Conservation (phyloP, 805 yeast genomes). For the Candida vaughaniae region DNA sequence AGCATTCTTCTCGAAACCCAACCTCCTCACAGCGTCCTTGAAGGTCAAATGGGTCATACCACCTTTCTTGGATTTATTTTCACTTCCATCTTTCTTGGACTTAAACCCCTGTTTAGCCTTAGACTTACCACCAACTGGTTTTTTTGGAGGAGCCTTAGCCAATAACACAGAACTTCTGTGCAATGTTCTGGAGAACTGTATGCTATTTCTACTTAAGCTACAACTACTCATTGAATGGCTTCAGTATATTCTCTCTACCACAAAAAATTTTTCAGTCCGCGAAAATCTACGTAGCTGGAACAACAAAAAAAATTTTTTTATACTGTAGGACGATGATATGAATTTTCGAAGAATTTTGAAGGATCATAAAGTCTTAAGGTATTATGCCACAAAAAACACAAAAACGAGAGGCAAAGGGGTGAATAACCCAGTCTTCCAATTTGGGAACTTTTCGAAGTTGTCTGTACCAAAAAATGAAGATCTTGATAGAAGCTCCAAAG, state of each 20-base stretch:
- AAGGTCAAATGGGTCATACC: slow-evolving; percentile 43
- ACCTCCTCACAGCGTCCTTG: slow-evolving; percentile 34
- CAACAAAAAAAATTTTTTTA: slow-evolving; percentile 5
- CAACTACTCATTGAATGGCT: too few species aligned
- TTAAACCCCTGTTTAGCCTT: slow-evolving; percentile 23
- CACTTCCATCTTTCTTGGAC: slow-evolving; percentile 10
- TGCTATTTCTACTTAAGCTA: background rate
- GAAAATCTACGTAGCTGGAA: too few species aligned
- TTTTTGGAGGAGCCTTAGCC: slow-evolving; percentile 17
- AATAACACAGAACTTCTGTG: slow-evolving; percentile 11
- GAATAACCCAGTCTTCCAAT: slow-evolving; percentile 18
- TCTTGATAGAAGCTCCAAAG: slow-evolving; percentile 31
- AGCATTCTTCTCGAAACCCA: slow-evolving; percentile 36
- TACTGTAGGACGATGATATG: slow-evolving; percentile 6
- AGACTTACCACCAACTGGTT: slow-evolving; percentile 23
- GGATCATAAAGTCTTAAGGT: background rate
- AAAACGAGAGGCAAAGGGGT: background rate
- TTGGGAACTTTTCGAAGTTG: slow-evolving; percentile 52
- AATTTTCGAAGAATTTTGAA: background rate
- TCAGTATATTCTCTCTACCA: too few species aligned
- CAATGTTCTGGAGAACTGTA: slow-evolving; percentile 9
- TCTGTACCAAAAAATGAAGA: slow-evolving; percentile 38
- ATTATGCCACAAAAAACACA: slow-evolving; percentile 1
- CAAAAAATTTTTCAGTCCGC: slow-evolving; percentile 7
- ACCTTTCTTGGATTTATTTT: slow-evolving; percentile 22